A percentile compares a stretch with the other conserved stretches of the same genome.
Conservation (phyloP, 805 yeast genomes). For the Jamesozyma piceae region DNA sequence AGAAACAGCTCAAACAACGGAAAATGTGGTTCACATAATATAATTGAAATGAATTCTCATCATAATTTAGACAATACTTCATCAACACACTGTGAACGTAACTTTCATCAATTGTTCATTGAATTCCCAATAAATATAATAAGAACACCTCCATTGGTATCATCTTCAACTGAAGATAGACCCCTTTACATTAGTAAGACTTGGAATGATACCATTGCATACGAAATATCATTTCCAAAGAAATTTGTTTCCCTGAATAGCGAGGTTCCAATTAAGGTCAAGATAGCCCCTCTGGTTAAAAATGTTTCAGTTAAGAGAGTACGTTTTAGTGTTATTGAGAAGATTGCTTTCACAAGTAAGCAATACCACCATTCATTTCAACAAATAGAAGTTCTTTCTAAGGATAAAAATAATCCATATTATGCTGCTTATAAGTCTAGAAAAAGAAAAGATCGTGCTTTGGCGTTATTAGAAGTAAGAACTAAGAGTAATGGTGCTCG, state of each 20-base stretch:
- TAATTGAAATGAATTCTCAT: background rate
- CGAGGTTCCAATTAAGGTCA: constrained; percentile 50
- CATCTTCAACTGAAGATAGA: constrained; percentile 42
- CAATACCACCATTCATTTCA: constrained; percentile 46
- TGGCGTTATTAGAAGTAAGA: constrained; percentile 55
- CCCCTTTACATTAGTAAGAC: constrained; percentile 68
- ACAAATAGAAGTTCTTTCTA: constrained; percentile 33
- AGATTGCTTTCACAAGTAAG: constrained; percentile 52
- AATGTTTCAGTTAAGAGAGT: constrained; percentile 53
- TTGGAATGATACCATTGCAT: constrained; percentile 64
- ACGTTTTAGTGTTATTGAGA: constrained; percentile 56
- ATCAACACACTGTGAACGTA: background rate
- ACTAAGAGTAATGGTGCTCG: constrained; percentile 41
- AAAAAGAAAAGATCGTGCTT: constrained; percentile 39
- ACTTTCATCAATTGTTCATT: constrained; percentile 12
- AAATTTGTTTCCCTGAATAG: constrained; percentile 60
- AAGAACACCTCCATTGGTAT: constrained; percentile 35
- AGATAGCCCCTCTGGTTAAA: constrained; percentile 57
- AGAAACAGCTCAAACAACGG: background rate
- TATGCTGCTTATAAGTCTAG: constrained; percentile 26
- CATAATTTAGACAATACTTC: background rate
- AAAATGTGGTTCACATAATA: background rate
- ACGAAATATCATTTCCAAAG: constrained; percentile 61
- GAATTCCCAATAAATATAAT: constrained; percentile 30
- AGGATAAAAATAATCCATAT: constrained; percentile 28